Conservation (phyloP, 225 moss, liverwort and hornwort species). For the Thuidium tamariscinum region DNA sequence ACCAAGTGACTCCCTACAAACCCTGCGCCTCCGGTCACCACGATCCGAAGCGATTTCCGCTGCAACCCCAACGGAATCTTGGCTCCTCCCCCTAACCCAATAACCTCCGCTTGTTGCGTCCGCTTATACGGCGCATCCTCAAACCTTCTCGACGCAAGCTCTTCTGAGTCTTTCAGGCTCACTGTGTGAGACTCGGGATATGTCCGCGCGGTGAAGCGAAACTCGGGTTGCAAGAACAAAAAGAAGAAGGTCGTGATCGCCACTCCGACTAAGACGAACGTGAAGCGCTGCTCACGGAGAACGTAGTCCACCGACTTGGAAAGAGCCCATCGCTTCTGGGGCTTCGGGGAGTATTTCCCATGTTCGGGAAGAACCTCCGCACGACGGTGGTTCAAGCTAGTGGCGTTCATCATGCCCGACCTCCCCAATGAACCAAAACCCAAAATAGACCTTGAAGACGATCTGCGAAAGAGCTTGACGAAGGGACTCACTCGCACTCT, state of each 20-base stretch:
- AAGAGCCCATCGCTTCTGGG: conserved; percentile 12
- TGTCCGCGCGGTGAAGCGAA: not conserved
- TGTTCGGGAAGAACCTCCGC: conserved; percentile 3
- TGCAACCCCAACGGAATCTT: conserved; percentile 48
- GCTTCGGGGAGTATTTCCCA: conserved; percentile 19
- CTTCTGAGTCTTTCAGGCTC: not conserved
- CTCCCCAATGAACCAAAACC: not conserved
- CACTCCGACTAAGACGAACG: conserved; percentile 29
- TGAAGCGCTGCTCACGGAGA: conserved; percentile 29
- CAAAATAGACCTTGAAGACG: not conserved
- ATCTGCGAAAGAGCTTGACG: not conserved
- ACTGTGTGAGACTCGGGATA: not conserved
- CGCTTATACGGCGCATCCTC: not conserved
- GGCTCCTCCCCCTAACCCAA: not conserved
- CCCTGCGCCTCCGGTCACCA: conserved; percentile 60
- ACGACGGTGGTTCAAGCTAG: conserved; percentile 33
- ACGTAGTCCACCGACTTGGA: conserved; percentile 25
- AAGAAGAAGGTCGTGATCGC: conserved; percentile 23
- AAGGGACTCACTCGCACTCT: not conserved
- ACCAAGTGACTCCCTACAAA: conserved; percentile 56
- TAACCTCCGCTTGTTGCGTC: not conserved
- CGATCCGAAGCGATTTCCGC: conserved; percentile 28
- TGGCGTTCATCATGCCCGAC: not conserved
- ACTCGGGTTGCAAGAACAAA: conserved; percentile 16
- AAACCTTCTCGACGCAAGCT: not conserved